Base-by-base conservation (phyloP, 2,329 filamentous ascomycete genomes). In the Hyphodiscus sp. region DNA sequence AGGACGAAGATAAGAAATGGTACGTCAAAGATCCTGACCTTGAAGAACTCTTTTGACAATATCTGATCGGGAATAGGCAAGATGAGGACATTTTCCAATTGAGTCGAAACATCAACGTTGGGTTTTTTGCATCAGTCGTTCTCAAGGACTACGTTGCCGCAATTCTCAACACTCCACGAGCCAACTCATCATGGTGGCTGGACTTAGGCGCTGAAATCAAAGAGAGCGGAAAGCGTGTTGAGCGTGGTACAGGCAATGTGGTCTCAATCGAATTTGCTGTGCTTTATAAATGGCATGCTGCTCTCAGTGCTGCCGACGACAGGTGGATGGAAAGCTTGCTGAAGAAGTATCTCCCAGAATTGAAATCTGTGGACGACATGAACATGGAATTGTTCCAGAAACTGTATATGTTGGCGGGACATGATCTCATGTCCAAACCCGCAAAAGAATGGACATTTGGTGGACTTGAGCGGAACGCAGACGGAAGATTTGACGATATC, bases 231-330 rank as follows among this genome's bases (percentile, higher is more conserved):
- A 47, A n/a, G 33, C n/a, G 45, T 18, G 47, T 53, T 47, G 45
- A 52, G 2, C 51, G 49, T 11, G 89, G 87, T 30, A 81, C 87
- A 0, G 90, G 90, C 46, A 95, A 92, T 64, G 83, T 86, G 59
- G 87, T 91, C 5, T 91, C 87, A 0, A 87, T 85, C 8, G 90
- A 95, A 71, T 95, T 95, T 75, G 94, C 92, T 65, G 77, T 95
- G 5, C 85, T 87, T 60, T 95, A 95, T 68, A 79, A 89, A 57
- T 94, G 89, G 88, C 89, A 94, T 72, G 87, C 86, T 4, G 83
- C 85, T 61, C 87, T 92, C 61, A 78, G 76, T 41, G 78, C 80
- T 51, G 82, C 81, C 58, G 89, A 95, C 63, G 89, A 91, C 65
- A 76, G 83, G 60, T 95, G 89, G 89, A 85, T 89, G 16, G 15